A percentile compares a stretch with the other conserved stretches of the same genome.
phyloP scores from a whole-genome alignment of 768 basidiomycete genomes.

The Harrya chromipes region DNA sequence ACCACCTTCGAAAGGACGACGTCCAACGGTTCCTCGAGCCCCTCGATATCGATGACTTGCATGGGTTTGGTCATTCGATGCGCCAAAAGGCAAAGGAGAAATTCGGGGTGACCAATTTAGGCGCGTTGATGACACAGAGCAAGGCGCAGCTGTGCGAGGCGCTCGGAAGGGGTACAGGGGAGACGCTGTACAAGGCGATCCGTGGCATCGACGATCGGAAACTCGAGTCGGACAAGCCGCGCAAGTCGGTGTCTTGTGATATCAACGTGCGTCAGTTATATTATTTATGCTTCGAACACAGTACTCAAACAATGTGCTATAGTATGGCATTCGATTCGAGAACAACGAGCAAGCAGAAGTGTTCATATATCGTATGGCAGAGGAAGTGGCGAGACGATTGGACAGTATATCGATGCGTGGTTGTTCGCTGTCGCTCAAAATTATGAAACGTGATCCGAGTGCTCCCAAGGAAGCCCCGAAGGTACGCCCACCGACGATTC shows the following conservation, averaged over 20 bases:
- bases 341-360: conserved; percentile 74
- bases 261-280: conserved; percentile 69
- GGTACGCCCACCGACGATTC: conserved; percentile 39
- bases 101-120: conserved; percentile 67
- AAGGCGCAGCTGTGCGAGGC: conserved; percentile 64
- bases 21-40: conserved; percentile 56
- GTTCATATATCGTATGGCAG: conserved; percentile 75
- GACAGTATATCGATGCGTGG: conserved; percentile 68
- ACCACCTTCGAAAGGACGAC: conserved; percentile 60
- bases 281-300: too few relatives aligned
- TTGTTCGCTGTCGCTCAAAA: conserved; percentile 75
- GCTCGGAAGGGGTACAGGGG: conserved; percentile 78
- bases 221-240: conserved; percentile 78
- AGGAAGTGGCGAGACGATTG: conserved; percentile 72
- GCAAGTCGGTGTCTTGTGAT: conserved; percentile 92
- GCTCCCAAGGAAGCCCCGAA: conserved; percentile 92
- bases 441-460: conserved; percentile 82
- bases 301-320: too few relatives aligned
- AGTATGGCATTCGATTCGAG: conserved; percentile 97
- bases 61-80: conserved; percentile 79
- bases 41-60: conserved; percentile 75
- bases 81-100: conserved; percentile 79
- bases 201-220: conserved; percentile 80
- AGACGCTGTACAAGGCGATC: conserved; percentile 79
- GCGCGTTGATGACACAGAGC: conserved; percentile 62